phyloP scores from a whole-genome alignment of 1,139 yeast genomes.

The Magnusiomyces magnusii region DNA sequence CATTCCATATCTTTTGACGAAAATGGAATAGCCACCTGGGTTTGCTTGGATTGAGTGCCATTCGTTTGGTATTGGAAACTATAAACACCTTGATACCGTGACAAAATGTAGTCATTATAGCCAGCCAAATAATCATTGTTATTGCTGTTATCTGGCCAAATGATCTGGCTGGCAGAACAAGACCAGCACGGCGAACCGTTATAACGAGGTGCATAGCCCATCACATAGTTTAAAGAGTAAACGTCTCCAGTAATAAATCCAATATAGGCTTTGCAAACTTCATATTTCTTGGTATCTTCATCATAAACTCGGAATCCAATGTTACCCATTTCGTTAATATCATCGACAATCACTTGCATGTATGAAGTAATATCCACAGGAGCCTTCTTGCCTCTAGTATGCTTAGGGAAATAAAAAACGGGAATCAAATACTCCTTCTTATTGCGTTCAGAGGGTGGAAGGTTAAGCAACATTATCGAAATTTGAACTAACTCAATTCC shows the following conservation, averaged over 20 bases:
- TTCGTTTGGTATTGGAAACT: background rate
- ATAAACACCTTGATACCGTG: background rate
- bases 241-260: constrained; percentile 2
- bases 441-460: background rate
- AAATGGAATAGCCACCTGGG: background rate
- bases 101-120: background rate
- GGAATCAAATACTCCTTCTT: constrained; percentile 1
- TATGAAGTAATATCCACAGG: background rate
- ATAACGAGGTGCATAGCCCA: background rate
- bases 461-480: background rate
- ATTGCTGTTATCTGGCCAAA: background rate
- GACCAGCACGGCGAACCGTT: background rate
- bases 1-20: background rate
- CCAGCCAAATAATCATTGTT: background rate
- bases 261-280: background rate
- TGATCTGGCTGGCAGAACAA: background rate
- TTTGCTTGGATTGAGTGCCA: background rate
- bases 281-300: background rate
- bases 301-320: background rate
- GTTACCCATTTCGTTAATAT: background rate
- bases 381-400: background rate
- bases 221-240: background rate
- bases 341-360: background rate
- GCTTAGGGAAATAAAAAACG: constrained; percentile 1
- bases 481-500: background rate